phyloP scores from a whole-genome alignment of 1,139 yeast genomes.

The Hyphopichia khmerensis region DNA sequence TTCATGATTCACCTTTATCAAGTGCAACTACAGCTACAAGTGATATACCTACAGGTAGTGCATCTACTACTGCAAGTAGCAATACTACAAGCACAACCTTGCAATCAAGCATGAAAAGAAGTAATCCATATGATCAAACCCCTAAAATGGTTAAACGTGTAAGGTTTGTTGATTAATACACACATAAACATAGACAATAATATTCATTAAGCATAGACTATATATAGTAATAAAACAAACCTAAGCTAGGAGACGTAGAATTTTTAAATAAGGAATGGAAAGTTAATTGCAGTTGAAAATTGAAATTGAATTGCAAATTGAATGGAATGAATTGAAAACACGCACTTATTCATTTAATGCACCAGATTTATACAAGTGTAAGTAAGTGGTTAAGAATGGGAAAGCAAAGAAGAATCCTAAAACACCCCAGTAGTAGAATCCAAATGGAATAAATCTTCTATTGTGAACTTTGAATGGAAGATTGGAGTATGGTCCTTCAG shows the following conservation, averaged over 20 bases:
- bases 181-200: neutral
- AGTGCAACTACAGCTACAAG: too few species aligned
- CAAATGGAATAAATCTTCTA: slow-evolving; percentile 81
- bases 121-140: slow-evolving; percentile 7
- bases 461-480: slow-evolving; percentile 90
- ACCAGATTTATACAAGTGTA: slow-evolving; percentile 79
- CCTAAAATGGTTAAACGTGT: slow-evolving; percentile 20
- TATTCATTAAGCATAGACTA: neutral
- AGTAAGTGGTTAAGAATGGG: slow-evolving; percentile 68
- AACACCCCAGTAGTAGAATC: slow-evolving; percentile 76
- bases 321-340: too few species aligned
- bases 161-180: slow-evolving; percentile 19
- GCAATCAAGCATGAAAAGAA: slow-evolving; percentile 19
- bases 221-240: neutral
- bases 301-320: neutral
- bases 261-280: neutral
- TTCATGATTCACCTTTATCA: neutral
- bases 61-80: neutral
- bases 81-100: slow-evolving; percentile 2
- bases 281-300: neutral
- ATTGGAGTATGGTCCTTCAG: slow-evolving; percentile 88
- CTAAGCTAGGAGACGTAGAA: neutral
- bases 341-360: slow-evolving; percentile 31
- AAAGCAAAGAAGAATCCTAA: slow-evolving; percentile 58
- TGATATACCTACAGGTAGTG: neutral